Percentiles rank a stretch among this genome's conserved stretches.
These are phyloP conservation scores for Tothia fuscella DNA, from an alignment of 2,329 filamentous ascomycete species.

Conservation along the genomic window DNA sequence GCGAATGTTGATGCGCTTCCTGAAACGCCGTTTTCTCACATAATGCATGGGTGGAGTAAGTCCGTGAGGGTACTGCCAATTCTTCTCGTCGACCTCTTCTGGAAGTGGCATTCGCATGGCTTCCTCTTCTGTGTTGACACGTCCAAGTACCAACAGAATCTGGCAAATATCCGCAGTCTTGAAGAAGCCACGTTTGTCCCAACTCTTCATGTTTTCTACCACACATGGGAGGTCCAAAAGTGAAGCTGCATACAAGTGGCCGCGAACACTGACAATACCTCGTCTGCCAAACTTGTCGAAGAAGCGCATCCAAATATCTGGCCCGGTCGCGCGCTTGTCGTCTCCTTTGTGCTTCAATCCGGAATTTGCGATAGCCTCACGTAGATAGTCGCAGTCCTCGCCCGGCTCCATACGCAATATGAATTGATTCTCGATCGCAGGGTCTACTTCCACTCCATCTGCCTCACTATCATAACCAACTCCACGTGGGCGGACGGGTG, in stretches of 20 bases:
- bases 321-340: conserved; percentile 34
- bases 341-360: conserved; percentile 48
- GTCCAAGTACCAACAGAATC: conserved; percentile 70
- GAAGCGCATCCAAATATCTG: conserved; percentile 71
- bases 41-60: conserved; percentile 81
- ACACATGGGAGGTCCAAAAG: conserved; percentile 79
- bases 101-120: conserved; percentile 49
- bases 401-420: conserved; percentile 81
- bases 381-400: conserved; percentile 73
- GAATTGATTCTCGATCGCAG: conserved; percentile 79
- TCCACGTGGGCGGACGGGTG: conserved; percentile 58
- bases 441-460: conserved; percentile 78
- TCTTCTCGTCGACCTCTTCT: conserved; percentile 54
- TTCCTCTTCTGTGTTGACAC: conserved; percentile 45
- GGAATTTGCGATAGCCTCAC: conserved; percentile 65
- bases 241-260: conserved; percentile 61
- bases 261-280: conserved; percentile 58
- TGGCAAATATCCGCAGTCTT: conserved; percentile 83
- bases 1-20: conserved; percentile 68
- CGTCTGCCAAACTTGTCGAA: conserved; percentile 61
- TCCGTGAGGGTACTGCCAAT: conserved; percentile 68
- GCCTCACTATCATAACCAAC: conserved; percentile 96
- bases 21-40: conserved; percentile 69
- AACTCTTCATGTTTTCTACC: conserved; percentile 84
- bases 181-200: conserved; percentile 78